Percentiles rank a stretch among this genome's conserved stretches.
Evolutionary conservation across 2,329 filamentous ascomycete genomes (phyloP).

Genomic region (Cadophora malorum): DNA sequence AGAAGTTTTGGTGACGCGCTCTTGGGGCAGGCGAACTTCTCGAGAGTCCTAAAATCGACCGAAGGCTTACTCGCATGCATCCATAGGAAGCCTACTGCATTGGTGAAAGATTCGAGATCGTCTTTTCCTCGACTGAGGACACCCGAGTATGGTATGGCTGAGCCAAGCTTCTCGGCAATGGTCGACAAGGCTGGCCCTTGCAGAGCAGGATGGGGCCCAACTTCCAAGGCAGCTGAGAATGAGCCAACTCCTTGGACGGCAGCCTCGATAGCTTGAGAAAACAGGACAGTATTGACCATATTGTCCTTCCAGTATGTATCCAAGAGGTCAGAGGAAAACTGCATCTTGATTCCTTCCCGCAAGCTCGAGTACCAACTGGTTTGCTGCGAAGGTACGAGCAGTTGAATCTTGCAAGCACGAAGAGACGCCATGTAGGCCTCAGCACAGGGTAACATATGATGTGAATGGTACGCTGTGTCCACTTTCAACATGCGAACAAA

Average conservation of each 20-base stretch:
- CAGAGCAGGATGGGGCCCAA: constrained; percentile 24
- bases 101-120: constrained; percentile 19
- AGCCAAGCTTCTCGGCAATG: not conserved
- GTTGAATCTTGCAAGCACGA: constrained; percentile 23
- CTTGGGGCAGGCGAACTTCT: constrained; percentile 33
- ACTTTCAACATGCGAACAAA: constrained; percentile 36
- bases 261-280: constrained; percentile 4
- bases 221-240: constrained; percentile 13
- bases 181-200: constrained; percentile 8
- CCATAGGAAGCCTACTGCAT: constrained; percentile 19
- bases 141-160: constrained; percentile 21
- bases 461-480: constrained; percentile 38
- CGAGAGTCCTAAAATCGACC: constrained; percentile 3
- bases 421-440: constrained; percentile 32
- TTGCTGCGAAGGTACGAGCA: constrained; percentile 1
- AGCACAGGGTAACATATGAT: constrained; percentile 37
- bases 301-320: constrained; percentile 17
- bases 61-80: not conserved
- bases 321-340: not conserved
- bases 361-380: constrained; percentile 34
- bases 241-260: not conserved
- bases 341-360: not conserved
- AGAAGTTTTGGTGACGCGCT: not conserved
- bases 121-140: constrained; percentile 12
- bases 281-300: constrained; percentile 4